Evolutionary conservation across 2,329 filamentous ascomycete genomes (phyloP).

Genomic region (Penicillium brevicompactum): DNA sequence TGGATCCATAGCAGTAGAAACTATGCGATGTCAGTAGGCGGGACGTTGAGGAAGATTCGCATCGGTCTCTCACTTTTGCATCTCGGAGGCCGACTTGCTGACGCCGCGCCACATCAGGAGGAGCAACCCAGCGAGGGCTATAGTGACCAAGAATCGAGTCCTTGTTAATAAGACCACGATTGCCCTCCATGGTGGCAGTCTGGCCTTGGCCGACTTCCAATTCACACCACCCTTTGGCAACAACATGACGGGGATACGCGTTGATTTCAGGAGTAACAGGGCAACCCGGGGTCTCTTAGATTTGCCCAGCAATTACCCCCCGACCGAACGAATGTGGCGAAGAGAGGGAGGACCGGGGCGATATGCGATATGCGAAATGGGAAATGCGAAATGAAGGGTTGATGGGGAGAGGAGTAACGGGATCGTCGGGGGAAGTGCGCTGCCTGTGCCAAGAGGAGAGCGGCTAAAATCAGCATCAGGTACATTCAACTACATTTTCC

Average conservation of each 20-base stretch:
- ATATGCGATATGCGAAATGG: not conserved
- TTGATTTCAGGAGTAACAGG: slow-evolving; percentile 20
- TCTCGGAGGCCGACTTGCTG: slow-evolving; percentile 75
- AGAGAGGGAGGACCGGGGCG: slow-evolving; percentile 11
- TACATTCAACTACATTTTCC: slow-evolving; percentile 1
- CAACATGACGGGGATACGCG: slow-evolving; percentile 64
- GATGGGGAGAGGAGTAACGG: slow-evolving; percentile 22
- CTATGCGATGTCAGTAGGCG: slow-evolving; percentile 49
- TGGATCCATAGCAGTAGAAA: slow-evolving; percentile 96
- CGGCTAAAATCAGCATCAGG: slow-evolving; percentile 7
- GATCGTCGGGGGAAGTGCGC: slow-evolving; percentile 19
- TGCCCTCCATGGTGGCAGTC: slow-evolving; percentile 75
- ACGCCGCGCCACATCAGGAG: slow-evolving; percentile 88
- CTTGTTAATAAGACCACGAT: slow-evolving; percentile 71
- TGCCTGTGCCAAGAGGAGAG: slow-evolving; percentile 18
- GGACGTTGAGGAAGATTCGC: not conserved
- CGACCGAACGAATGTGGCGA: slow-evolving; percentile 30
- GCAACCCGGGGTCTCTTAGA: slow-evolving; percentile 21
- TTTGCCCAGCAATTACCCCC: slow-evolving; percentile 25
- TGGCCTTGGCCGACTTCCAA: slow-evolving; percentile 86
- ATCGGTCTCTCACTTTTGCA: slow-evolving; percentile 73
- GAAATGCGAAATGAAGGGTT: slow-evolving; percentile 3
- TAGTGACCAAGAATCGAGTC: slow-evolving; percentile 74
- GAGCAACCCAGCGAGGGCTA: slow-evolving; percentile 70
- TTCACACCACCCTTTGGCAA: slow-evolving; percentile 85